A percentile compares a stretch with the other conserved stretches of the same genome.
Conservation (phyloP, 192 early-diverging fungal species). For the Linnemannia zychae region DNA sequence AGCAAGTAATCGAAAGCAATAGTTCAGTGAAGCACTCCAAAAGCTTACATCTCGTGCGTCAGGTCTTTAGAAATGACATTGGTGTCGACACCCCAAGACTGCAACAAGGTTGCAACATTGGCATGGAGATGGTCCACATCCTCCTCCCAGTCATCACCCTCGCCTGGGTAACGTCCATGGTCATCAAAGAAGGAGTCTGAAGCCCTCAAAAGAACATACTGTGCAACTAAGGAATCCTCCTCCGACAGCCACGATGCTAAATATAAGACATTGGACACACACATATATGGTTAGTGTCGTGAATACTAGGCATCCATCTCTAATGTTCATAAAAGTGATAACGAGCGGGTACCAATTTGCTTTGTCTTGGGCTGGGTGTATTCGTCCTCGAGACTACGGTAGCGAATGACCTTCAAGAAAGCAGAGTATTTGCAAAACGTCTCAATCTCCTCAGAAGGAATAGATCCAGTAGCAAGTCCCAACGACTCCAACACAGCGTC, state of each 20-base stretch:
- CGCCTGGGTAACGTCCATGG: conserved; percentile 75
- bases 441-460: conserved; percentile 77
- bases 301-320: not conserved
- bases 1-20: not conserved
- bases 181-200: conserved; percentile 72
- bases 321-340: not conserved
- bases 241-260: conserved; percentile 65
- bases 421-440: conserved; percentile 88
- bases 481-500: conserved; percentile 60
- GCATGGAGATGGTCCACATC: conserved; percentile 69
- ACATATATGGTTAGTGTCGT: not conserved
- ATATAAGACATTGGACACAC: not conserved
- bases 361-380: conserved; percentile 58
- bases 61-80: conserved; percentile 64
- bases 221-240: conserved; percentile 66
- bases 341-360: conserved; percentile 61
- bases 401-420: conserved; percentile 77
- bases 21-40: conserved; percentile 4
- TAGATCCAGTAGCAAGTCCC: conserved; percentile 63
- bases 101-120: conserved; percentile 57
- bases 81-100: conserved; percentile 54
- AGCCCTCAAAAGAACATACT: conserved; percentile 77
- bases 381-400: conserved; percentile 70
- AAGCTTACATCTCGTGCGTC: conserved; percentile 76
- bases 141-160: conserved; percentile 61